Evolutionary conservation across 2,329 filamentous ascomycete genomes (phyloP).

Genomic region (Pseudogymnoascus sp.): DNA sequence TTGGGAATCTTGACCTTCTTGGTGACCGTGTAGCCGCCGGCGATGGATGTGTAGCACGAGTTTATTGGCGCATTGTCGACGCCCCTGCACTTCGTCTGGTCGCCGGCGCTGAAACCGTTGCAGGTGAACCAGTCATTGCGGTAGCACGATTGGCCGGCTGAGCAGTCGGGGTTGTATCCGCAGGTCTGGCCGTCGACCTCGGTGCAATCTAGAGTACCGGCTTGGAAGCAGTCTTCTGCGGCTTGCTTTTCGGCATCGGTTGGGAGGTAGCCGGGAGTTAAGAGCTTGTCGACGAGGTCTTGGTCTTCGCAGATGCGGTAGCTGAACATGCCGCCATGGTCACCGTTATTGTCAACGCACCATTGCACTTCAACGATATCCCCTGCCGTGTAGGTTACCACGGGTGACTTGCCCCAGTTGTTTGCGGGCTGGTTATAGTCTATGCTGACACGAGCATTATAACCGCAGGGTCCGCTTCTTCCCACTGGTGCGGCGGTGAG

Average conservation of each 20-base stretch:
- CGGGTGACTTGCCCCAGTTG: conserved; percentile 33
- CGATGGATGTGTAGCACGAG: conserved; percentile 43
- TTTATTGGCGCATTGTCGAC: conserved; percentile 33
- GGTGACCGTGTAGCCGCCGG: conserved; percentile 44
- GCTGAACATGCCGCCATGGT: conserved; percentile 48
- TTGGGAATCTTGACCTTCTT: conserved; percentile 34
- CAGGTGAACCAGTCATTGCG: conserved; percentile 49
- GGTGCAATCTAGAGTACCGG: conserved; percentile 39
- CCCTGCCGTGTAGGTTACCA: conserved; percentile 38
- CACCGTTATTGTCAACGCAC: conserved; percentile 48
- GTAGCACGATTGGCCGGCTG: conserved; percentile 35
- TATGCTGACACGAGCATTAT: conserved; percentile 43
- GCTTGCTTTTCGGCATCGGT: conserved; percentile 44
- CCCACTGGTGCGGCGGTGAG: conserved; percentile 38
- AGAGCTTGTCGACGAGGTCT: conserved; percentile 40
- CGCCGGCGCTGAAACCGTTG: conserved; percentile 33
- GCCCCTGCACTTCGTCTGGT: neutral
- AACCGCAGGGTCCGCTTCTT: conserved; percentile 43
- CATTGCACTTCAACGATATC: conserved; percentile 42
- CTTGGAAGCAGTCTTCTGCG: conserved; percentile 44
- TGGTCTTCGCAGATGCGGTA: conserved; percentile 47
- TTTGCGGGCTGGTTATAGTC: conserved; percentile 29
- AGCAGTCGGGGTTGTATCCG: conserved; percentile 41
- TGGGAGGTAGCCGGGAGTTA: conserved; percentile 39
- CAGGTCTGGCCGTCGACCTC: conserved; percentile 43